A percentile compares a stretch with the other conserved stretches of the same genome.
Conservation (phyloP, 495 filamentous ascomycete genomes). For the Xylaria flabelliformis region DNA sequence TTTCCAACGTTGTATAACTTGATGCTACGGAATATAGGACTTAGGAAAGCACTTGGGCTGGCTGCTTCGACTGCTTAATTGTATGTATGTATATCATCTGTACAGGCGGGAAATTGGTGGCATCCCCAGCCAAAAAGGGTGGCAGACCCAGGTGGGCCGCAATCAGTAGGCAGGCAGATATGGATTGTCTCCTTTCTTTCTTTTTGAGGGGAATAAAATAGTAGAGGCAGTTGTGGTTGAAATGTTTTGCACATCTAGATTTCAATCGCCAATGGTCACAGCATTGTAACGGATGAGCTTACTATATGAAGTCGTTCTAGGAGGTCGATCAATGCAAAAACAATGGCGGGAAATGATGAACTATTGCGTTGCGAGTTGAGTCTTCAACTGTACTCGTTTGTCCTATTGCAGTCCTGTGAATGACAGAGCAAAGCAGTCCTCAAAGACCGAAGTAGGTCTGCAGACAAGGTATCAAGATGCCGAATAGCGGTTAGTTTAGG, state of each 20-base stretch:
- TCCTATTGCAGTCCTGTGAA: not conserved
- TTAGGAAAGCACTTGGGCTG: too few species aligned
- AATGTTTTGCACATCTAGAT: not conserved
- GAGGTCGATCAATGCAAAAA: not conserved
- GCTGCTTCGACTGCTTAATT: too few species aligned
- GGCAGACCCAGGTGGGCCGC: too few species aligned
- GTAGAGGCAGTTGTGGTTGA: not conserved
- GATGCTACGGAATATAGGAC: too few species aligned
- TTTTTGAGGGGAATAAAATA: not conserved
- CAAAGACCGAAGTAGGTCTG: not conserved
- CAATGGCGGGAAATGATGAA: slow-evolving; percentile 7
- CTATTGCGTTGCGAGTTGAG: not conserved
- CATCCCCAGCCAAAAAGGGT: too few species aligned
- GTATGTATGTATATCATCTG: too few species aligned
- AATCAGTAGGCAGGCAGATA: too few species aligned
- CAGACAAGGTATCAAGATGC: not conserved
- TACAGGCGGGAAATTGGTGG: too few species aligned
- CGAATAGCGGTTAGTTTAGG: not conserved
- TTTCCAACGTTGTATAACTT: too few species aligned
- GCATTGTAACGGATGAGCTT: not conserved
- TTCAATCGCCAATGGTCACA: not conserved
- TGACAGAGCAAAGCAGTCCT: not conserved
- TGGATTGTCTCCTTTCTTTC: not conserved
- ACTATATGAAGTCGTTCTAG: not conserved
- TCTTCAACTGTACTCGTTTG: not conserved